phyloP scores from a whole-genome alignment of 176 grass and related monocot species.

The Oryza nivara region DNA sequence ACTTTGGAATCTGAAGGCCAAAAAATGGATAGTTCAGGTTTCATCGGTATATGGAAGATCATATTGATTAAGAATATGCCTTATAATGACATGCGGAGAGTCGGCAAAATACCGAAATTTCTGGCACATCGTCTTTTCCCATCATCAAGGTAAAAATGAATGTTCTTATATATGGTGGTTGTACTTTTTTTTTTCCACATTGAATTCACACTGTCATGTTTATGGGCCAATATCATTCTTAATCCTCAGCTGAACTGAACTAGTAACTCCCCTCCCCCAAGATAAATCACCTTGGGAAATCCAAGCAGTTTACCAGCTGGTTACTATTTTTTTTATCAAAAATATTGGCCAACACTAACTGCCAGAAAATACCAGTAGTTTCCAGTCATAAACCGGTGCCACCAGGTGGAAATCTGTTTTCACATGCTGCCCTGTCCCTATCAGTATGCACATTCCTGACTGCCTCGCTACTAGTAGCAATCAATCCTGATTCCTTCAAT shows the following conservation, averaged over 20 bases:
- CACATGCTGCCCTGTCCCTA: neutral
- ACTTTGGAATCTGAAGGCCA: conserved; percentile 92
- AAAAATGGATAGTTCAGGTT: conserved; percentile 70
- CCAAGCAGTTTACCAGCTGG: neutral
- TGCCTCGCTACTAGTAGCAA: neutral
- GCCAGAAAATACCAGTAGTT: neutral
- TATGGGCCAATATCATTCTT: neutral
- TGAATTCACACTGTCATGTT: neutral
- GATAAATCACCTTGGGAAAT: neutral
- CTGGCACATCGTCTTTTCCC: conserved; percentile 93
- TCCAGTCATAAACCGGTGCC: neutral
- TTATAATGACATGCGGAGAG: conserved; percentile 90
- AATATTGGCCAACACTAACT: neutral
- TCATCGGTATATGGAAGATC: conserved; percentile 95
- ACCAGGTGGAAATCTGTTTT: neutral
- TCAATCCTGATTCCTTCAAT: conserved; percentile 8
- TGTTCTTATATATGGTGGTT: neutral
- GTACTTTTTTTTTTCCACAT: neutral
- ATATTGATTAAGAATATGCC: conserved; percentile 94
- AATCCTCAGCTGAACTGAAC: neutral
- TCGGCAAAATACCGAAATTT: conserved; percentile 98
- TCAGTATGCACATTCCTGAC: neutral
- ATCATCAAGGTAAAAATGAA: conserved; percentile 72
- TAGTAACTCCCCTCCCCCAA: neutral
- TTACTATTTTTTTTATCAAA: neutral